phyloP scores from a whole-genome alignment of 1,284 basidiomycete species.

The Wolfiporia cocos region DNA sequence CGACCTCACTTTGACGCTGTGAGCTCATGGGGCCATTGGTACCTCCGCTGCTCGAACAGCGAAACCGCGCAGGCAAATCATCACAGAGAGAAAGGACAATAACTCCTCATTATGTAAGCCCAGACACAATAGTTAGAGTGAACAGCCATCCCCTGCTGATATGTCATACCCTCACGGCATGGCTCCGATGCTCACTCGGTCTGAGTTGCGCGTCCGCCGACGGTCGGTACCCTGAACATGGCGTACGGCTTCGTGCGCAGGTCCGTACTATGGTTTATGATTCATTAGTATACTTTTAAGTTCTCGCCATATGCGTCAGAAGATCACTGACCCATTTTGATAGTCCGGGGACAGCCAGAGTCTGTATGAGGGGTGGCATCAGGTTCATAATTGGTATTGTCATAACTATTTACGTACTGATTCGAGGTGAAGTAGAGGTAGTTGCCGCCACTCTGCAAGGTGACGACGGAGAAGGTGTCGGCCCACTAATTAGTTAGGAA shows the following conservation, averaged over 20 bases:
- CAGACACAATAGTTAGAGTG: no score
- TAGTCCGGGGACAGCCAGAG: conserved; percentile 19
- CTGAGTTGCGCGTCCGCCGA: conserved; percentile 8
- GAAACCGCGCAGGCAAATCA: no score
- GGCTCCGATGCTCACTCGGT: conserved; percentile 1
- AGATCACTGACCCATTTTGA: conserved; percentile 14
- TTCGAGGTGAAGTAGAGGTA: conserved; percentile 15
- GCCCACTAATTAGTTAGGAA: conserved; percentile 9
- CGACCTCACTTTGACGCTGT: no score
- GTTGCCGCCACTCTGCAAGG: conserved; percentile 7
- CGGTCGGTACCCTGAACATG: conserved; percentile 9
- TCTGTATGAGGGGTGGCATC: conserved; percentile 3
- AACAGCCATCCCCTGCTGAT: no score
- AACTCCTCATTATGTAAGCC: no score
- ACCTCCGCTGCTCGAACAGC: no score
- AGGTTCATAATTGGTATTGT: background rate
- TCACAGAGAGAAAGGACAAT: no score
- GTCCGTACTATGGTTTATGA: conserved; percentile 3
- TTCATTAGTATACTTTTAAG: background rate
- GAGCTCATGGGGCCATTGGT: no score
- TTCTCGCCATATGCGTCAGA: background rate
- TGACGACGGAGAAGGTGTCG: conserved; percentile 14
- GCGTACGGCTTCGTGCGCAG: conserved; percentile 13
- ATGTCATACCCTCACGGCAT: no score
- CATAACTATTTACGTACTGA: conserved; percentile 10